Base-by-base conservation (phyloP, 768 basidiomycete species). In the Panus rudis region DNA sequence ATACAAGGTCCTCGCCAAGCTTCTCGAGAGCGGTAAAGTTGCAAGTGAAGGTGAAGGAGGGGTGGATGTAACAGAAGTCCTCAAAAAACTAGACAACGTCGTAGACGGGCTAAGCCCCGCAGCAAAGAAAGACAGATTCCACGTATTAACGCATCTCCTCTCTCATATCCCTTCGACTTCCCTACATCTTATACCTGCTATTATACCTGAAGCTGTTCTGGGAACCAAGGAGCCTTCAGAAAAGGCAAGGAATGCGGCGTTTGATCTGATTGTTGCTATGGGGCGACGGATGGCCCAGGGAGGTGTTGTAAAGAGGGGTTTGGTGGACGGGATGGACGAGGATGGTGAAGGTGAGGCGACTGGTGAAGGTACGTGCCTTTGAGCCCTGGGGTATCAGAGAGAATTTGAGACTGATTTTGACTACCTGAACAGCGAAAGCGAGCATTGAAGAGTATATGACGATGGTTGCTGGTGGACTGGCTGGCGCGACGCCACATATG, bases 141-240 rank as follows among this genome's bases (percentile, higher is more conserved):
- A 72, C 40, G 69, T 98, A 1, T 70, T 97, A 35, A 61, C 81
- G 3, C 67, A 73, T 1, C 71, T 98, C 32, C 69, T 97, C 23
- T 72, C 77, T 7, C 61, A 63, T 19, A 72, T 98, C 24, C 81
- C 89, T 0, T 62, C 81, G 1, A 75, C 78, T 4, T 72, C 79
- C 16, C 64, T 98, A 52, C 87, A 96, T 52, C 64, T 94, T 38
- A 81, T 99, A 38, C 87, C 92, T 2, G 81, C 84, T 2, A 68
- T 98, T 19, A 84, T 98, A 35, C 91, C 94, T 3, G 96, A 99
- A 65, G 89, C 87, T 12, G 87, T 98, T 7, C 67, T 99, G 21
- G 92, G 89, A 2, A 97, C 93, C 11, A 99, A 99, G 61, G 94
- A 99, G 59, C 89, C 92, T 3, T 94, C 94, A 25, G 92, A 92